These are phyloP conservation scores for Candida verbasci DNA, from an alignment of 805 yeast genomes.

Conservation along the genomic window DNA sequence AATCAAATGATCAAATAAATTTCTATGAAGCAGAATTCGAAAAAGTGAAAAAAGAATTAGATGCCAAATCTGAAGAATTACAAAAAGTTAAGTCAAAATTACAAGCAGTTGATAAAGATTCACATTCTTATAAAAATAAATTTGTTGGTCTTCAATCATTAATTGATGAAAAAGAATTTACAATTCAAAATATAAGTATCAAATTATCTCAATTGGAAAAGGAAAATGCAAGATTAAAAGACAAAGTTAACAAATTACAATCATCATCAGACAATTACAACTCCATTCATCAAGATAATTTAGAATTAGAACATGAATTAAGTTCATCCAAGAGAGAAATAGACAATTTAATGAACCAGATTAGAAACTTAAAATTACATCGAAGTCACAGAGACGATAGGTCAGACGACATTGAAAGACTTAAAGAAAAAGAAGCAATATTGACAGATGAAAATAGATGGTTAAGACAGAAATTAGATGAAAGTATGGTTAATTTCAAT, in stretches of 20 bases:
- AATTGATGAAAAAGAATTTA: background rate
- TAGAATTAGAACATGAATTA: background rate
- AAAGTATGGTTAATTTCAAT: background rate
- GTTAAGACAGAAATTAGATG: background rate
- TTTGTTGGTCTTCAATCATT: background rate
- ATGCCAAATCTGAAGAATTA: background rate
- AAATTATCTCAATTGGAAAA: slow-evolving; percentile 1
- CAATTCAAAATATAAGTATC: background rate
- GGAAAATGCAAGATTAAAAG: background rate
- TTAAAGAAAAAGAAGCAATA: background rate
- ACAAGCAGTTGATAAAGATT: background rate
- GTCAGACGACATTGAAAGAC: background rate
- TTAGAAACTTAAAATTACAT: slow-evolving; percentile 1
- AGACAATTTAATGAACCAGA: background rate
- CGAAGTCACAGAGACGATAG: background rate
- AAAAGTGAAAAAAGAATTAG: slow-evolving; percentile 2
- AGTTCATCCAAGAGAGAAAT: background rate
- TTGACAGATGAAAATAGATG: background rate
- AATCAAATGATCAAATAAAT: slow-evolving; percentile 1
- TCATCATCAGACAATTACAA: background rate
- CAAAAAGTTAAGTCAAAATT: background rate
- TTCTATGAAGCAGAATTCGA: slow-evolving; percentile 10
- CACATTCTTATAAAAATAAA: background rate
- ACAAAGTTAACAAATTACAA: background rate
- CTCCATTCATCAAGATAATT: background rate